Evolutionary conservation across 768 basidiomycete genomes (phyloP), one percentile per base, ranked within the genome.

Genomic region (Mycena crocata): DNA sequence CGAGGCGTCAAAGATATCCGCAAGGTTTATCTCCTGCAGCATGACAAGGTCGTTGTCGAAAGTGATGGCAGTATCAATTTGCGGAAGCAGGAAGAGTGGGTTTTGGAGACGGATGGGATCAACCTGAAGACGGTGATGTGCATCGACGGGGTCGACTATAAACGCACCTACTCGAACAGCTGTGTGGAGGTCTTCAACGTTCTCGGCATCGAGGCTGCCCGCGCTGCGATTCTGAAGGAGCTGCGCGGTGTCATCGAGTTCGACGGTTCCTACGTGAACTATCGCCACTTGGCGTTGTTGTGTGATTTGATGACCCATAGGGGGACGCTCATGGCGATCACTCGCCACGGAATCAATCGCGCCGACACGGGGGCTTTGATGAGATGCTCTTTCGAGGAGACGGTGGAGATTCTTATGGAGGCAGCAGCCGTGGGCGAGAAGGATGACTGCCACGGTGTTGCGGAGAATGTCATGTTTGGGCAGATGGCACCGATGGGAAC

Each of bases 401-500:
- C 98, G 3, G 98, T 99, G 66, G 98, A 99, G 77, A 98, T 99
- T 73, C 80, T 99, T 60, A 96, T 99, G 92, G 98, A 99, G 77
- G 98, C 98, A 0, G 98, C 98, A 1, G 96, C 97, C 1, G 93
- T 96, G 26, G 98, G 98, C 58, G 97, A 99, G 83, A 94, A 95
- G 78, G 98, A 99, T 70, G 97, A 99, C 72, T 99, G 98, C 76
- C 94, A 94, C 58, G 98, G 97, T 46, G 90, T 99, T 34, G 98
- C 98, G n/a, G 97, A 99, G 84, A 99, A 98, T 74, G 95, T 99
- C 44, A 90, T 99, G 86, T 95, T 99, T 72, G 98, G 98, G 21
- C 98, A 99, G 81, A 93, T 99, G 89, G 96, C 97, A n/a, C 96
- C 96, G 0, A 98, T 99, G 96, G 98, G 98, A 56, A 98, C 98